Base-by-base conservation (phyloP, 768 basidiomycete species). In the Pulveroboletus sp. region DNA sequence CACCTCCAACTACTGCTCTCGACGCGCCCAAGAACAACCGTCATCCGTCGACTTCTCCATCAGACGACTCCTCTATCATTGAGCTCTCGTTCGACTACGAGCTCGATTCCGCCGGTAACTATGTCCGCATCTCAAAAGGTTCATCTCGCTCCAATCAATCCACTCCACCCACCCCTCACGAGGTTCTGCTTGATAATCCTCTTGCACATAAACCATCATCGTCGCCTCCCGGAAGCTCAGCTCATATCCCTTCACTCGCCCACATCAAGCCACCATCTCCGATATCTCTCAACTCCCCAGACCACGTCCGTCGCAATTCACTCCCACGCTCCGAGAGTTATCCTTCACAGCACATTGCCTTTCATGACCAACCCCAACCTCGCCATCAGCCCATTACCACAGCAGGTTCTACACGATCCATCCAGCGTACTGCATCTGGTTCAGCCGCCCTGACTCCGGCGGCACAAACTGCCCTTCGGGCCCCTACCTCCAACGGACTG, bases 251-350 rank as follows among this genome's bases (percentile, higher is more conserved):
- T 35, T 47, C 65, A 6, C 54, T 65, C 36, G 38, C 49, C 49
- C 39, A 60, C 41, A 44, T 46, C 41, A 68, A 66, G 50, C 60
- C 67, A 21, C 62, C 65, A 10, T 66, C 69, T 15, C 66, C 77
- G 7, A 67, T 66, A 21, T 50, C 70, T 15, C 61, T 71, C 42
- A 61, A 67, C 48, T 74, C 76, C 28, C 72, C 72, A 1, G 56
- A 69, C 17, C 72, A 71, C 6, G 53, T 69, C 18, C 60, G 71
- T 43, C 75, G 80, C 47, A 62, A 71, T 17, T 78, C 84, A 0
- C 73, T 88, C 27, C 78, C 84, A 5, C 82, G 81, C 39, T 84
- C 85, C 36, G 85, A 88, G 61, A 84, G 79, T 59, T 77, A 78
- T 55, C 68, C 79, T n/a, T 63, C 73, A 8, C 71, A 76, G n/a